Evolutionary conservation across 2,329 filamentous ascomycete species (phyloP), one percentile per base, ranked within the genome.

Genomic region (Orbilia brochopaga): DNA sequence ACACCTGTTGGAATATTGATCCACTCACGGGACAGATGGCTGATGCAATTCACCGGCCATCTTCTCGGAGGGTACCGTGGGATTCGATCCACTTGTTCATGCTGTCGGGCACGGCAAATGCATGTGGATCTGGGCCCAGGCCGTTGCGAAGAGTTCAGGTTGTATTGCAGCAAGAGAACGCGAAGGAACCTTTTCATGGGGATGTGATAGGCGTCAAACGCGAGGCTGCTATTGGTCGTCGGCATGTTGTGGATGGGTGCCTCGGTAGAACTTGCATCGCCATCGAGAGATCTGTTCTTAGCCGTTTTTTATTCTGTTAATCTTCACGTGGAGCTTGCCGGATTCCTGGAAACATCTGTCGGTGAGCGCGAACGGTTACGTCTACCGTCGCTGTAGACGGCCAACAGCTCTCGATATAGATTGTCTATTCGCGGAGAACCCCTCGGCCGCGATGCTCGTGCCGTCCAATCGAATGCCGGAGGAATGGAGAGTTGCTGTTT

Each of bases 171-270:
- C 42, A 51, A 60, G 60, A 70, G 54, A 70, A 70, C 66, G 66
- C 66, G 62, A 60, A 64, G 58, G 67, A 65, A 72, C 53, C 40
- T 37, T 50, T 51, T 64, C 59, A 30, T 60, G 67, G n/a, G 63
- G 67, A 72, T 65, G 60, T 60, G 55, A 65, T 65, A 72, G 67
- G 67, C 67, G 67, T 72, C 24, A 72, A 72, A 72, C 53, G 67
- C 67, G 52, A 42, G 60, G 48, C 40, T 61, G 42, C 55, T 57
- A 72, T 72, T 72, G 67, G 67, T 19, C 35, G 30, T 55, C 19
- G 21, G 11, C 19, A 10, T 60, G 50, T 42, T 64, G 66, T 72
- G 67, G 55, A 64, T 65, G 56, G 40, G 19, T 61, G 27, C 51
- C 56, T 72, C 67, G 67, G 67, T 61, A 65, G 54, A 42, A 72